Evolutionary conservation across 2,329 filamentous ascomycete species (phyloP).

Genomic region (Aureobasidium musti): DNA sequence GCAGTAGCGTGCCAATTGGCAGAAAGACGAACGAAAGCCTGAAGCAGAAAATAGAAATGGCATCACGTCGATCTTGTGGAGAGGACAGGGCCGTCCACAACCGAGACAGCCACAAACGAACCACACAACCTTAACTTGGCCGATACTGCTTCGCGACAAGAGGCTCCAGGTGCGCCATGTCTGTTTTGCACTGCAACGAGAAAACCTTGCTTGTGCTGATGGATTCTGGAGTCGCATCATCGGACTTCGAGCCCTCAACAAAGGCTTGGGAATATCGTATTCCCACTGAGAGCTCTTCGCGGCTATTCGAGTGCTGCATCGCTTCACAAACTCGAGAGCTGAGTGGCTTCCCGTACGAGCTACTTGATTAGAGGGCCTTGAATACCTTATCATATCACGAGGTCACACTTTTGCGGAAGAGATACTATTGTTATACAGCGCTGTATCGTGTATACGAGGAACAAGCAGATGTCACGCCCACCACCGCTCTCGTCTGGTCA

Average conservation of each 20-base stretch:
- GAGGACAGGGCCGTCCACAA: constrained; percentile 1
- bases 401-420: constrained; percentile 1
- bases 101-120: constrained; percentile 20
- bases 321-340: not conserved
- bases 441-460: constrained; percentile 9
- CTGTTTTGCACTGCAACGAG: not conserved
- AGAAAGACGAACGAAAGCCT: not conserved
- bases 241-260: not conserved
- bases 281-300: not conserved
- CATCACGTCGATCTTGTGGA: constrained; percentile 24
- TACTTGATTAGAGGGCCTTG: not conserved
- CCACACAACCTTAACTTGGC: constrained; percentile 4
- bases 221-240: constrained; percentile 12
- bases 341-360: constrained; percentile 5
- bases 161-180: constrained; percentile 1
- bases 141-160: not conserved
- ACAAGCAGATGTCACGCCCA: constrained; percentile 12
- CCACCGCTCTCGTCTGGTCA: not conserved
- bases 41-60: constrained; percentile 25
- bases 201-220: constrained; percentile 3
- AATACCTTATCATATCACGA: not conserved
- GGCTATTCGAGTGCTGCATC: constrained; percentile 2
- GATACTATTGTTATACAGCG: constrained; percentile 23
- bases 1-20: constrained; percentile 20
- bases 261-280: constrained; percentile 14